Base-by-base conservation (phyloP, 768 basidiomycete genomes). In the Suillus occidentalis region DNA sequence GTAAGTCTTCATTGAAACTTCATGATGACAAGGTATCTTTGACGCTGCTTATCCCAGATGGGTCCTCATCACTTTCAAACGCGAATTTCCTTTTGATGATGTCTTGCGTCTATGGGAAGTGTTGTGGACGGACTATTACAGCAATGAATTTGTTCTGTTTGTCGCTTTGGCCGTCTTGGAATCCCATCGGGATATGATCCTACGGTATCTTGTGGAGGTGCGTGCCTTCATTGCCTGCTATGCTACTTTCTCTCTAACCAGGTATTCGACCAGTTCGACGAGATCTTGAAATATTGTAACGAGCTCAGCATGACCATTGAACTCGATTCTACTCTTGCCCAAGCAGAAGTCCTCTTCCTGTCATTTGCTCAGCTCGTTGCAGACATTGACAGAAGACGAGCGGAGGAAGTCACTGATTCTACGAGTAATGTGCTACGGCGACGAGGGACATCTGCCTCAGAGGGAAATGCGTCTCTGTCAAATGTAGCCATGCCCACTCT, bases 271-370 rank as follows among this genome's bases (percentile, higher is more conserved):
- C 65, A 92, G 90, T 94, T 94, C 69, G 92, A 94, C 69, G 90
- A 92, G 74, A 88, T 91, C 31, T 74, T 91, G 65, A 90, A 91
- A 89, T 97, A 96, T 71, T 94, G 92, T 81, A 97, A 96, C 72
- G 94, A 97, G 70, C 87, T 97, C 66, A 93, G 91, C 77, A 94
- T 94, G 90, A 94, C 95, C 60, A 97, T 99, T 69, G 97, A 99
- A 74, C 85, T 99, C n/a, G 91, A 97, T 74, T 88, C 90, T 1
- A 97, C 97, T 22, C 85, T 99, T 10, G 91, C 94, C 0, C 97
- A 99, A 78, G 97, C 97, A 12, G 97, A 99, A 77, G 95, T 99
- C 18, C 84, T 99, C 25, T 99, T 94, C 83, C 83, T 97, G 2
- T 95, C 95, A 1, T 98, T 97, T 80, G 81, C 89, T 14, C 90